Percentiles rank a stretch among this genome's conserved stretches.
Conservation (phyloP, 2,329 filamentous ascomycete genomes). For the Colletotrichum plurivorum region DNA sequence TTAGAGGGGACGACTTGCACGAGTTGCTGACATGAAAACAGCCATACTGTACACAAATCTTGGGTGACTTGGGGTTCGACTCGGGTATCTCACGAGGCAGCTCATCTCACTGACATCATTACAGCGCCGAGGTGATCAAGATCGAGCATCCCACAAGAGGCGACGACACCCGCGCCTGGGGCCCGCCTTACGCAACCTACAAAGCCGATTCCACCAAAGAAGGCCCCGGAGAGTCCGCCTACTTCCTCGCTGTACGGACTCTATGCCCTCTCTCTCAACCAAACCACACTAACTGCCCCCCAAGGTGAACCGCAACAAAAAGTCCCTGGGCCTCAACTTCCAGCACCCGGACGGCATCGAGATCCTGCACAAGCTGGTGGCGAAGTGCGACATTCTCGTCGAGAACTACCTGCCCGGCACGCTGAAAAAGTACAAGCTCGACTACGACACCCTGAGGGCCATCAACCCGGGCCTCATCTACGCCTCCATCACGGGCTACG, state of each 20-base stretch:
- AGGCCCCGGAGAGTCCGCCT: conserved; percentile 92
- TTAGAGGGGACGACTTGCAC: rapidly evolving
- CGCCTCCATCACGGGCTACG: conserved; percentile 96
- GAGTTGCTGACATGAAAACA: conserved; percentile 53
- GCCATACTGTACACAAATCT: conserved; percentile 97
- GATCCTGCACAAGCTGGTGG: conserved; percentile 87
- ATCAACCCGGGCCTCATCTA: conserved; percentile 93
- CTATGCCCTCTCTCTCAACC: neutral
- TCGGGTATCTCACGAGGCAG: conserved; percentile 31
- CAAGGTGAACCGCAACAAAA: conserved; percentile 97
- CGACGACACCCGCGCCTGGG: conserved; percentile 97
- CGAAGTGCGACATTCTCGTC: conserved; percentile 91
- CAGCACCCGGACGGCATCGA: conserved; percentile 86
- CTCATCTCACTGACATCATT: conserved; percentile 46
- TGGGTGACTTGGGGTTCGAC: conserved; percentile 92
- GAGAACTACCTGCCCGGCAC: conserved; percentile 96
- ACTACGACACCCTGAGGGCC: conserved; percentile 83
- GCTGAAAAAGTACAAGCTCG: conserved; percentile 90
- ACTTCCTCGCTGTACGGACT: conserved; percentile 84
- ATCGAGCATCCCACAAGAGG: conserved; percentile 92
- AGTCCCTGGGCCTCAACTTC: conserved; percentile 92
- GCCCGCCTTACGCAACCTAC: conserved; percentile 91
- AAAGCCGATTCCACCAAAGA: conserved; percentile 68
- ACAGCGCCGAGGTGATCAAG: conserved; percentile 95
- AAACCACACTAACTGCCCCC: neutral